Evolutionary conservation across 108 stramenopile species (phyloP).

Genomic region (Cyclostephanos invisitatus): DNA sequence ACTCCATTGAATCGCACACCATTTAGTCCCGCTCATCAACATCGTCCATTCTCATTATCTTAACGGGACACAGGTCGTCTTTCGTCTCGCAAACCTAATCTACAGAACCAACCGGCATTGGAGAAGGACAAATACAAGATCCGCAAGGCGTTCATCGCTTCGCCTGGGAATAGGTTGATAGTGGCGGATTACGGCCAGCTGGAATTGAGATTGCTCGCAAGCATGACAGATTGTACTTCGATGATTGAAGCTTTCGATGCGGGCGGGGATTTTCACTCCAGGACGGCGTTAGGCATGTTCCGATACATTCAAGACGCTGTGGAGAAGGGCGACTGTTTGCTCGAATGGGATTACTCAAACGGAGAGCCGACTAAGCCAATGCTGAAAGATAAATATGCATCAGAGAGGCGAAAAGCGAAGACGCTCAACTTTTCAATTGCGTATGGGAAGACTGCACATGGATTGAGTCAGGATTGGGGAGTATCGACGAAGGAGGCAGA

Average conservation of each 20-base stretch:
- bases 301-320: slow-evolving; percentile 92
- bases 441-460: slow-evolving; percentile 99
- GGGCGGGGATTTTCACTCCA: slow-evolving; percentile 98
- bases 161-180: slow-evolving; percentile 90
- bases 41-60: not conserved
- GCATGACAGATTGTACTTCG: slow-evolving; percentile 93
- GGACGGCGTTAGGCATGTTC: slow-evolving; percentile 99
- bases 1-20: not conserved
- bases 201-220: slow-evolving; percentile 95
- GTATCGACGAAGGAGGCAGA: slow-evolving; percentile 89
- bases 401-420: slow-evolving; percentile 98
- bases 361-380: slow-evolving; percentile 95
- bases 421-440: slow-evolving; percentile 99
- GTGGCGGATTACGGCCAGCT: slow-evolving; percentile 99
- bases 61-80: slow-evolving; percentile 91
- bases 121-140: slow-evolving; percentile 97
- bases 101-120: slow-evolving; percentile 99
- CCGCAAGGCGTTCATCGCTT: slow-evolving; percentile 90
- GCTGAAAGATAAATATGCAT: slow-evolving; percentile 95
- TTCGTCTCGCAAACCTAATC: slow-evolving; percentile 93
- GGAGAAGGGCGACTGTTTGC: slow-evolving; percentile 90
- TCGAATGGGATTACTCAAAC: slow-evolving; percentile 96
- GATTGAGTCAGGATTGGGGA: slow-evolving; percentile 96
- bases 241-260: slow-evolving; percentile 97
- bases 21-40: not conserved